phyloP scores from a whole-genome alignment of 1,139 yeast genomes.

The Wickerhamomyces sp. region DNA sequence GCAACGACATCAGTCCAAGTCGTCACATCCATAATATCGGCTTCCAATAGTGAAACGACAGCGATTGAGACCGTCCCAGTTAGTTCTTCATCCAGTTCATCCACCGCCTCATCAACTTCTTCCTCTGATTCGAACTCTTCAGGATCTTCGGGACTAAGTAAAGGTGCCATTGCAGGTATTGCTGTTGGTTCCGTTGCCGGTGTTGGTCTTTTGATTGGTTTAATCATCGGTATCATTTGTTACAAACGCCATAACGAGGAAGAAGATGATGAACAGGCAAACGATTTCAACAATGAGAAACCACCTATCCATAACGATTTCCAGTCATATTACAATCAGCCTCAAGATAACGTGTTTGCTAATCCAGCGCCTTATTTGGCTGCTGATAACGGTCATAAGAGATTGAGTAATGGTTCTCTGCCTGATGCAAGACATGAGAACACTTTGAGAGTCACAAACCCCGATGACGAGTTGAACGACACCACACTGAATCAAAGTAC shows the following conservation, averaged over 20 bases:
- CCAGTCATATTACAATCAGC: constrained; percentile 7
- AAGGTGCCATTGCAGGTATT: constrained; percentile 70
- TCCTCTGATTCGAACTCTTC: constrained; percentile 10
- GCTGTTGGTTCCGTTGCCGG: constrained; percentile 60
- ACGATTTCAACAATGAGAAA: constrained; percentile 14
- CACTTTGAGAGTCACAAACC: constrained; percentile 21
- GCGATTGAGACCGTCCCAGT: constrained; percentile 9
- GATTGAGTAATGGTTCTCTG: constrained; percentile 66
- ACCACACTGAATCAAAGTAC: constrained; percentile 12
- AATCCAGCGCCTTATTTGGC: constrained; percentile 19
- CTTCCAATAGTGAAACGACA: constrained; percentile 11
- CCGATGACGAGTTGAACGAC: constrained; percentile 19
- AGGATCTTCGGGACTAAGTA: constrained; percentile 31
- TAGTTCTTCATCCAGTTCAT: constrained; percentile 15
- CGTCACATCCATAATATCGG: constrained; percentile 10
- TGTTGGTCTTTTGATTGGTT: constrained; percentile 31
- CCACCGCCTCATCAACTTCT: constrained; percentile 9
- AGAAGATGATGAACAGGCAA: constrained; percentile 14
- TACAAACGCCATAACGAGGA: constrained; percentile 26
- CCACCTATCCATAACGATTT: constrained; percentile 20
- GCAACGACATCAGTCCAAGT: not conserved
- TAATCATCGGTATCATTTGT: constrained; percentile 37
- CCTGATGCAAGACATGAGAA: constrained; percentile 47
- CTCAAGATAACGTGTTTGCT: not conserved
- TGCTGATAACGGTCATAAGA: constrained; percentile 28